Evolutionary conservation across 2,329 filamentous ascomycete genomes (phyloP), one percentile per base, ranked within the genome.

Genomic region (Huntiella savannae): DNA sequence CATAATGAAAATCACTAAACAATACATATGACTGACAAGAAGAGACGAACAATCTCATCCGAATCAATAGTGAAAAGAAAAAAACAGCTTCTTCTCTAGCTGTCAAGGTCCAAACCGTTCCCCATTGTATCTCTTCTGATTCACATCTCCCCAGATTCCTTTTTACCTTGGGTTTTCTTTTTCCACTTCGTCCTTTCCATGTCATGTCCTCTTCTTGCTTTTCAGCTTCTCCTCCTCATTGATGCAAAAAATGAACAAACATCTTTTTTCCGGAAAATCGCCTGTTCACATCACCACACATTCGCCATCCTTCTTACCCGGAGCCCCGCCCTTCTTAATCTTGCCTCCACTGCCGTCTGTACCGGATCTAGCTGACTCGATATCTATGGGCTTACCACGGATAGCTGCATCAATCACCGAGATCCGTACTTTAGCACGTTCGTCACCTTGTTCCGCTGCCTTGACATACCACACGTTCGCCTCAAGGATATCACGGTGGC

Each of bases 391-490:
- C 1, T 60, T 69, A 17, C 70, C 71, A 52, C 68, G 73, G 28
- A 87, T 82, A 8, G 91, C 88, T 6, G 82, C 81, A 51, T 82
- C 75, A 51, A 98, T 98, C 36, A 86, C 83, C 15, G 81, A 77
- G 45, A 98, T 69, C 19, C 91, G 75, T 56, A 91, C 81, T 60
- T 81, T 88, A 43, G 91, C 91, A 49, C 86, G 76, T 55, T 91
- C 83, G 56, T 96, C 87, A 40, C 88, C 91, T 43, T 84, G 75
- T 54, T 94, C 88, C 12, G 91, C 88, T 4, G 91, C 91, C 61
- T 83, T 84, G 54, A 98, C 88, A 59, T 98, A 98, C 88, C 87
- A 96, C 32, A 94, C 83, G 57, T 98, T 98, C 54, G 91, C 88
- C 61, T 95, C 87, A 38, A 98, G 72, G n/a, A 88, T 78, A 59